Base-by-base conservation (phyloP, 139 green algal genomes). In the Deuterostichococcus epilithicus region DNA sequence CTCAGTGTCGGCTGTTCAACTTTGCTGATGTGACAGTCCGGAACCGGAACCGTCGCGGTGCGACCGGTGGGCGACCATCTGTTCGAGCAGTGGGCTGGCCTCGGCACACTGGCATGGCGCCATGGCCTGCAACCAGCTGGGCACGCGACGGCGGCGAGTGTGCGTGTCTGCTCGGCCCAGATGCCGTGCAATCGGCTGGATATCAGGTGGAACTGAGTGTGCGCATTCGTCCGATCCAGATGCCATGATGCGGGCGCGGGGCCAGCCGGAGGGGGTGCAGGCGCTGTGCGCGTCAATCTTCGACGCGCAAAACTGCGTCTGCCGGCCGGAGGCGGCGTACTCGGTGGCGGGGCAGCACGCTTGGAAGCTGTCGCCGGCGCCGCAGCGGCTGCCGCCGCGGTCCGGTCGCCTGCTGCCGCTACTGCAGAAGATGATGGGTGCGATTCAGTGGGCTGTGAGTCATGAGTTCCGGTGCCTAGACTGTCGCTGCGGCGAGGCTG, bases 401-500 rank as follows among this genome's bases (percentile, higher is more conserved):
- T 30, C 73, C 32, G 30, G 34, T 52, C 33, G n/a, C 8, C 39
- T 79, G 65, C 20, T 47, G 78, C 23, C 26, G 38, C 35, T 76
- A 10, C 73, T 82, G 37, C 38, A 38, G 47, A n/a, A 68, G 1
- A 78, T 79, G 73, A 63, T 79, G 10, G 32, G 77, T 82, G 44
- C n/a, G 37, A 18, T 73, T 78, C 26, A 35, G 73, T 72, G 35
- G 13, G 34, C n/a, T 37, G 22, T 26, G 8, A 4, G n/a, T n/a
- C n/a, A n/a, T n/a, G n/a, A n/a, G n/a, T n/a, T n/a, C n/a, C n/a
- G n/a, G n/a, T n/a, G n/a, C n/a, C n/a, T n/a, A n/a, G n/a, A n/a
- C n/a, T n/a, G n/a, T n/a, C n/a, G n/a, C n/a, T n/a, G n/a, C n/a
- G n/a, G n/a, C n/a, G n/a, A n/a, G n/a, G n/a, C n/a, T n/a, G n/a